Evolutionary conservation across 306 rosid species (phyloP).

Genomic region (Casuarina glauca): DNA sequence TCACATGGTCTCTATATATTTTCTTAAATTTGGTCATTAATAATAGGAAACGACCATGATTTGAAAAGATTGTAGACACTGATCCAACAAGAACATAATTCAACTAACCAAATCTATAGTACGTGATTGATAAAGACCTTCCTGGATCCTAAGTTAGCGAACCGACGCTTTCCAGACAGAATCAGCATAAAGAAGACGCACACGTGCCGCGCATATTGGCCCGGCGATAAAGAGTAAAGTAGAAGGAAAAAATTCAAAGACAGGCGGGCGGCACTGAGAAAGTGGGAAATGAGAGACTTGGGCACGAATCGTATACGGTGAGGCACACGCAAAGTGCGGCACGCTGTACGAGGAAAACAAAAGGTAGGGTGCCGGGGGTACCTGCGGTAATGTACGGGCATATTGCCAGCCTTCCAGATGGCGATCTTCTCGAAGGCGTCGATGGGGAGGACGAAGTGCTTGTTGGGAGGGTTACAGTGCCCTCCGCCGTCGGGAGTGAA

Average conservation of each 20-base stretch:
- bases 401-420: conserved; percentile 95
- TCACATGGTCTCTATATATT: too few species aligned
- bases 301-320: not conserved
- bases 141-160: not conserved
- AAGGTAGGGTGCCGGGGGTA: conserved; percentile 2
- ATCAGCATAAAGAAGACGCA: not conserved
- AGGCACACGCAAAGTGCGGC: not conserved
- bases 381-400: conserved; percentile 95
- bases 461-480: conserved; percentile 83
- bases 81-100: too few species aligned
- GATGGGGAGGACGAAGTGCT: conserved; percentile 86
- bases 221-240: not conserved
- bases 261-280: not conserved
- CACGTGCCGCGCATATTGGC: not conserved
- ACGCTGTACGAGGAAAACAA: not conserved
- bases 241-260: not conserved
- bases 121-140: not conserved
- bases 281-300: not conserved
- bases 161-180: not conserved
- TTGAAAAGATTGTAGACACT: too few species aligned
- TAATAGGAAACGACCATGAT: too few species aligned
- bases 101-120: too few species aligned
- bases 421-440: conserved; percentile 97
- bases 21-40: too few species aligned
- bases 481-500: conserved; percentile 85